Percentiles rank a stretch among this genome's conserved stretches.
These are phyloP conservation scores for Salix arbutifolia DNA, from an alignment of 345 rosid species.

Conservation along the genomic window DNA sequence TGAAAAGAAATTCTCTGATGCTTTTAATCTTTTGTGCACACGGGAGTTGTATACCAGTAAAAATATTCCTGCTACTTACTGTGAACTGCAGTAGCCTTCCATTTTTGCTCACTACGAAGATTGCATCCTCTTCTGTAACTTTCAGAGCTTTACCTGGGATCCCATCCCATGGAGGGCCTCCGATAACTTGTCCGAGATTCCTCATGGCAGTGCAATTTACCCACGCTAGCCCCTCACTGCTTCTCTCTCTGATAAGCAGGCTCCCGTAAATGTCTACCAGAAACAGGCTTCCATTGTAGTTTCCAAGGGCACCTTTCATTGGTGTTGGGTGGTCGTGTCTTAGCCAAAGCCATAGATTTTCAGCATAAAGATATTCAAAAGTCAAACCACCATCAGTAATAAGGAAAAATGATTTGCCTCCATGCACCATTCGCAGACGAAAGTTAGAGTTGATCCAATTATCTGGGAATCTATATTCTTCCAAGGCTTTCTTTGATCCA, in stretches of 20 bases:
- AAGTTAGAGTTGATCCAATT: constrained; percentile 42
- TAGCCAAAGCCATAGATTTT: constrained; percentile 61
- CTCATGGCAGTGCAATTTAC: constrained; percentile 60
- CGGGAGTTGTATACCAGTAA: not conserved
- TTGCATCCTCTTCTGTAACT: constrained; percentile 53
- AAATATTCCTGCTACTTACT: constrained; percentile 34
- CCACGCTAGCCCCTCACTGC: constrained; percentile 42
- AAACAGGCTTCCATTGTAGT: constrained; percentile 64
- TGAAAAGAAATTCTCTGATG: not conserved
- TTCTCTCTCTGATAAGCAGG: constrained; percentile 57
- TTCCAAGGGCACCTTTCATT: constrained; percentile 52
- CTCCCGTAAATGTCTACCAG: constrained; percentile 49
- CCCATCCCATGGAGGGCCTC: constrained; percentile 68
- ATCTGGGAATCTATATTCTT: constrained; percentile 32
- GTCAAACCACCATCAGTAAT: constrained; percentile 49
- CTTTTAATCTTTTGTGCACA: not conserved
- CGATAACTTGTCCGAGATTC: constrained; percentile 44
- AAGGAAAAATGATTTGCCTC: constrained; percentile 53
- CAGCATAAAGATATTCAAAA: constrained; percentile 56
- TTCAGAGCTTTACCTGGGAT: constrained; percentile 45
- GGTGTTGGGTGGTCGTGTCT: constrained; percentile 62
- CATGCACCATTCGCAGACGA: constrained; percentile 53
- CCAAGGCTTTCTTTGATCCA: constrained; percentile 1
- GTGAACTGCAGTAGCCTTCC: constrained; percentile 61
- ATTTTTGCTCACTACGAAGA: constrained; percentile 57